Base-by-base conservation (phyloP, 208 protist genomes). In the Crithidia brevicula region DNA sequence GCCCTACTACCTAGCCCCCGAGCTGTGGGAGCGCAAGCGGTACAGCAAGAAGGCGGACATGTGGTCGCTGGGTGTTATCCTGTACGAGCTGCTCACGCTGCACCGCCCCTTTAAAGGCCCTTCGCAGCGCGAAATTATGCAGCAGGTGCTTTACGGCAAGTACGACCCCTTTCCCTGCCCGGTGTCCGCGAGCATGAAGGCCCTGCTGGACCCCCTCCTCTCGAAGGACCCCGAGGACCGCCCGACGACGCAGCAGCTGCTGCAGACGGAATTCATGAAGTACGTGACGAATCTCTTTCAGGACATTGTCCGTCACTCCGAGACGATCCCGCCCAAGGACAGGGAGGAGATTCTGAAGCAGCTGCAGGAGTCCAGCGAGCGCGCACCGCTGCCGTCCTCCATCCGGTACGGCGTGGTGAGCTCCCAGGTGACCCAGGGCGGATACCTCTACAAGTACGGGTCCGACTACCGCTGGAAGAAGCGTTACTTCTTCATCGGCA, bases 11-110 rank as follows among this genome's bases (percentile, higher is more conserved):
- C 79, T 98, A n/a, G 87, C 91, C 9, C 96, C 96, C 4, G 94
- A 98, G 74, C 69, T 98, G 25, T 98, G 91, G 83, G 76, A 95
- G 59, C 69, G 92, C 66, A 92, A 95, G 68, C 82, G 84, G 28
- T 98, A 98, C 82, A 97, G 95, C 77, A 90, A 96, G 65, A 98
- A 98, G 80, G 78, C 81, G 9, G 96, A 98, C 72, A 94, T 98
- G 81, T 98, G 94, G 93, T 86, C 91, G 6, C 80, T 98, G 36
- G 92, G 92, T 13, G 86, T 92, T 31, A 85, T 96, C 50, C 76
- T 97, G 23, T 97, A 96, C 67, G 92, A 97, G 62, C 63, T 97
- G 34, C 72, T 94, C 8, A 91, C 88, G 3, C 67, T 94, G 40
- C 77, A 93, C 62, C 92, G 89, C 47, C 88, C 92, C n/a, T 97